Base-by-base conservation (phyloP, 2,329 filamentous ascomycete species). In the Penicillium verrucosum region DNA sequence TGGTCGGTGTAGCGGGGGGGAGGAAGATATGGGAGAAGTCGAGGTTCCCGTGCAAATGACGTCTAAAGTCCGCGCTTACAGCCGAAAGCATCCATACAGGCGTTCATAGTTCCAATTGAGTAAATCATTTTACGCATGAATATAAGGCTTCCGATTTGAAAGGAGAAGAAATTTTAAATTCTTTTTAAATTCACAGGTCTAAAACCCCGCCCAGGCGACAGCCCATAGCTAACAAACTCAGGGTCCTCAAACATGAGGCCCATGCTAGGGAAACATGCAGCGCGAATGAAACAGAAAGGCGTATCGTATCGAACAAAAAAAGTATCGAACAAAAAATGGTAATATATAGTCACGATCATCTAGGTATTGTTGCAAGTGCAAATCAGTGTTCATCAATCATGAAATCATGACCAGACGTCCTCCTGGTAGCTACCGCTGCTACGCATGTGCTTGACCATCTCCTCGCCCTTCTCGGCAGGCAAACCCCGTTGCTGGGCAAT, bases 361-460 rank as follows among this genome's bases (percentile, higher is more conserved):
- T 65, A 70, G 54, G 61, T 60, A 56, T 65, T 60, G 64, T 59
- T 59, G 49, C 58, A 63, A 59, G 63, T 36, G 40, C 52, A 60
- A 51, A 58, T 45, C 57, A 59, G 41, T 38, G 51, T 36, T 54
- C 51, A 38, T 47, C 51, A 51, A 57, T 64, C 42, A 56, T 55
- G 45, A 50, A 7, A 65, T 74, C 72, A 87, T 73, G 84, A 86
- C 85, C 85, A 87, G 9, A 87, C 85, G 72, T 87, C 85, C 71
- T 88, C 94, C 83, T 99, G 95, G 81, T 99, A 99, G 76, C 94
- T 90, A 76, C 96, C 97, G 63, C 89, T 87, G 65, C 89, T 88
- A 70, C 94, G 88, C 93, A 99, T 97, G 68, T 88, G 88, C 85
- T 97, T 99, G 59, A 99, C 92, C 69, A 97, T 87, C 71, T 97